Conservation (phyloP, 805 yeast genomes). For the Maudiozyma saulgeensis region DNA sequence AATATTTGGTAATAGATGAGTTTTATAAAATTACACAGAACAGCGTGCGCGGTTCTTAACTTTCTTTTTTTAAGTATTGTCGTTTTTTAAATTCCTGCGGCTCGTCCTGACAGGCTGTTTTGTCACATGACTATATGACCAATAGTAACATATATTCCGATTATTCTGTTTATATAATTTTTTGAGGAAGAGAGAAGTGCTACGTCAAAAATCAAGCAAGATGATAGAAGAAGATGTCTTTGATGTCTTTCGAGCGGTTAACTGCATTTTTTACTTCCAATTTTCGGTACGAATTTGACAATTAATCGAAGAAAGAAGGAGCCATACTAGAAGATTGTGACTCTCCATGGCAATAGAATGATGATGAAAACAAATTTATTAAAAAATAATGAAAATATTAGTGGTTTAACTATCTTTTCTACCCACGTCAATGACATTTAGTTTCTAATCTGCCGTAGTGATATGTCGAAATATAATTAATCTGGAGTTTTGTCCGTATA, state of each 20-base stretch:
- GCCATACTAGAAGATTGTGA: neutral
- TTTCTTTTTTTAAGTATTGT: neutral
- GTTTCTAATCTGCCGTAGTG: too few species aligned
- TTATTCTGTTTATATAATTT: neutral
- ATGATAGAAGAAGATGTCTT: too few species aligned
- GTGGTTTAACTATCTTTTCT: too few species aligned
- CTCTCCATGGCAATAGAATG: neutral
- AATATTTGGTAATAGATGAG: neutral
- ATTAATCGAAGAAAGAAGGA: neutral
- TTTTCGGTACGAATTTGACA: too few species aligned
- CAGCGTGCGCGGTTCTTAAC: neutral
- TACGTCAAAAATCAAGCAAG: neutral
- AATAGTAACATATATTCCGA: neutral
- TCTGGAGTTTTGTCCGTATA: too few species aligned
- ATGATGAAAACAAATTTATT: too few species aligned
- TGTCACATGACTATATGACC: conserved; percentile 1
- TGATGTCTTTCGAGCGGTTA: too few species aligned
- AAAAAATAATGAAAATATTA: too few species aligned
- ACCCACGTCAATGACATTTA: too few species aligned
- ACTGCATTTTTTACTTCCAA: too few species aligned
- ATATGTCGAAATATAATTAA: too few species aligned
- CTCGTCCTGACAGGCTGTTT: neutral
- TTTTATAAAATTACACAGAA: neutral
- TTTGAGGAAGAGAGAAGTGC: neutral
- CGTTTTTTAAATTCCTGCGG: neutral